Base-by-base conservation (phyloP, 495 filamentous ascomycete genomes). In the Aeminium ludgeri region DNA sequence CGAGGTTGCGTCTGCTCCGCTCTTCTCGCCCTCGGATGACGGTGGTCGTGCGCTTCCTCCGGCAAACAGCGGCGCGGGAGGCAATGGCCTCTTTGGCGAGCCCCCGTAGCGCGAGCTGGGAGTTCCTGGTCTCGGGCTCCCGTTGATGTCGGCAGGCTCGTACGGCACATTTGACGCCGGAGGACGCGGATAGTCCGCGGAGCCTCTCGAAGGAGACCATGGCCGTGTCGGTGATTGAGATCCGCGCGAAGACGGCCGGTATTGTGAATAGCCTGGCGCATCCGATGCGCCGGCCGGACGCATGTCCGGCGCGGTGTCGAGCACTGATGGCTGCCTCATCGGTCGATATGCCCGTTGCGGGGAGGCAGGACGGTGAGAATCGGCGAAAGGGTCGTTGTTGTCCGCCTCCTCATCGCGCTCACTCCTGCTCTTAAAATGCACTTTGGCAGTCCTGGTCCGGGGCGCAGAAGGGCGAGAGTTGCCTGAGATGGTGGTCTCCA, bases 111-210 rank as follows among this genome's bases (percentile, higher is more conserved):
- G 69, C 29, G 82, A 83, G 3, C 84, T 80, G 7, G 89, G 82
- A 1, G 87, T 93, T 1, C 89, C 89, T 10, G 89, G 89, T 45
- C 89, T 64, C 7, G 89, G 86, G 30, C 72, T 82, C 6, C 89
- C 89, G 54, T 95, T 89, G 38, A 95, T 56, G 51, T 94, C 85
- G 13, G 75, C 69, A 0, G 85, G 81, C 54, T 95, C 89, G 55
- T 89, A 97, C 15, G 74, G 59, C 17, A 74, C 62, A 46, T 65
- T 71, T 1, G 76, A 69, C 7, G 78, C 73, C 8, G 82, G 80
- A 2, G 80, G 82, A 30, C 79, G 67, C 2, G 62, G 56, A 51
- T 73, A 86, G 34, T 86, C 79, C 3, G 72, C 63, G 4, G 66
- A 67, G 38, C 55, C 64, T 46, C 77, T 70, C 2, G 76, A 74